A percentile compares a stretch with the other conserved stretches of the same genome.
Conservation (phyloP, 2,329 filamentous ascomycete genomes). For the Neurospora crassa region DNA sequence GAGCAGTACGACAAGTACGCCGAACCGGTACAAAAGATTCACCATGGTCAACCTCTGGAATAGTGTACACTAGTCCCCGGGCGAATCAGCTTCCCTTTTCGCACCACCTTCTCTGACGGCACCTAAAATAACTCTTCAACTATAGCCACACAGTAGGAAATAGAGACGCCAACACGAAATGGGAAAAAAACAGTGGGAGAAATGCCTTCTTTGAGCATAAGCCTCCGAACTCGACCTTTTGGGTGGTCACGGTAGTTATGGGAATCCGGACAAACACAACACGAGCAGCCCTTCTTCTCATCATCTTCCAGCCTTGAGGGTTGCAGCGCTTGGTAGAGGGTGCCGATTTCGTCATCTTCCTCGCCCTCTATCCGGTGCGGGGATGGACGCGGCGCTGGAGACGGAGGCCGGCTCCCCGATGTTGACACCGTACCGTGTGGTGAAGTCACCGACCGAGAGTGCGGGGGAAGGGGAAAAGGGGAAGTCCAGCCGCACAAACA, state of each 20-base stretch:
- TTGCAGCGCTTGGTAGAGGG: neutral
- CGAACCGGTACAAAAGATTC: neutral
- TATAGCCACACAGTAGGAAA: neutral
- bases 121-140: neutral
- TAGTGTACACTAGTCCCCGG: neutral
- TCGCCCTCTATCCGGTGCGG: neutral
- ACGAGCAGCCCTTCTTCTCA: neutral
- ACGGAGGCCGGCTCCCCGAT: neutral
- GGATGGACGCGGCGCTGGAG: neutral
- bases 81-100: neutral
- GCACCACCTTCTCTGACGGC: neutral
- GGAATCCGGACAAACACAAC: neutral
- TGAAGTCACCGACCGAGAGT: neutral
- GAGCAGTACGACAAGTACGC: neutral
- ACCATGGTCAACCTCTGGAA: neutral
- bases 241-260: neutral
- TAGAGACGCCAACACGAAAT: neutral
- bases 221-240: neutral
- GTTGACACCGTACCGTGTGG: neutral
- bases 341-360: neutral
- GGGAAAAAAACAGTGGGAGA: neutral
- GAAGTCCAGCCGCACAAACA: neutral
- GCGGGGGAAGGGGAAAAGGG: neutral
- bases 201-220: neutral
- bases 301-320: neutral